Evolutionary conservation across 805 yeast genomes (phyloP).

Genomic region (Clavispora phyllophila): DNA sequence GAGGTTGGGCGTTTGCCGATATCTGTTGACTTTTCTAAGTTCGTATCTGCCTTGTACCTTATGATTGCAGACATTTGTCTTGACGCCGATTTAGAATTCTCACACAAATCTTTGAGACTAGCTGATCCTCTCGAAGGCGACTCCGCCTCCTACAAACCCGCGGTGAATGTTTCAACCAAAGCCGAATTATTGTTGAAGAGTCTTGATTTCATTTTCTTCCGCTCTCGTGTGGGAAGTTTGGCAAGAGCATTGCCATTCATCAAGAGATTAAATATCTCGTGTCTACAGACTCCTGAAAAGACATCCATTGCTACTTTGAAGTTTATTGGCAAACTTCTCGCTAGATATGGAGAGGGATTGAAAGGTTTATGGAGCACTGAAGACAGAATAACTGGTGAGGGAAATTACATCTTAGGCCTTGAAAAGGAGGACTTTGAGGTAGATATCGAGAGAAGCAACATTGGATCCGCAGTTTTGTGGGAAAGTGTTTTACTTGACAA

Average conservation of each 20-base stretch:
- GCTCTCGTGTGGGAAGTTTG: slow-evolving; percentile 61
- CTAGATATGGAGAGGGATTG: slow-evolving; percentile 62
- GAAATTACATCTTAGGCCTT: slow-evolving; percentile 48
- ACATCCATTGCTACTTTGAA: slow-evolving; percentile 73
- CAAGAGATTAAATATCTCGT: slow-evolving; percentile 65
- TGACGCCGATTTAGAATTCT: slow-evolving; percentile 81
- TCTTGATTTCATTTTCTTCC: slow-evolving; percentile 76
- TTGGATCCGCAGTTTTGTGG: slow-evolving; percentile 89
- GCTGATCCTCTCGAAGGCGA: slow-evolving; percentile 62
- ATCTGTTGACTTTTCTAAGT: slow-evolving; percentile 64
- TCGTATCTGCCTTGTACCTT: slow-evolving; percentile 70
- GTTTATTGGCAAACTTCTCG: slow-evolving; percentile 70
- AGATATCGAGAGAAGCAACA: slow-evolving; percentile 70
- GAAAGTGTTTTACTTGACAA: slow-evolving; percentile 72
- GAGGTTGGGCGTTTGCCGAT: slow-evolving; percentile 57
- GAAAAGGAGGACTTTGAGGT: slow-evolving; percentile 42
- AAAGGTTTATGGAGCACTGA: slow-evolving; percentile 80
- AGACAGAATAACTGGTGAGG: slow-evolving; percentile 82
- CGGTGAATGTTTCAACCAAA: slow-evolving; percentile 83
- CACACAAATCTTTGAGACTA: slow-evolving; percentile 73
- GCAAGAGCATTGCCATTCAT: slow-evolving; percentile 75
- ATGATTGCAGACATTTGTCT: slow-evolving; percentile 62
- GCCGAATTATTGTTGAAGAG: slow-evolving; percentile 77
- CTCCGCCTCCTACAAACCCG: slow-evolving; percentile 47
- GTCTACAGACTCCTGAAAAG: slow-evolving; percentile 82